These are phyloP conservation scores for Trypanosoma cruzi DNA, from an alignment of 208 protist species.

Conservation along the genomic window DNA sequence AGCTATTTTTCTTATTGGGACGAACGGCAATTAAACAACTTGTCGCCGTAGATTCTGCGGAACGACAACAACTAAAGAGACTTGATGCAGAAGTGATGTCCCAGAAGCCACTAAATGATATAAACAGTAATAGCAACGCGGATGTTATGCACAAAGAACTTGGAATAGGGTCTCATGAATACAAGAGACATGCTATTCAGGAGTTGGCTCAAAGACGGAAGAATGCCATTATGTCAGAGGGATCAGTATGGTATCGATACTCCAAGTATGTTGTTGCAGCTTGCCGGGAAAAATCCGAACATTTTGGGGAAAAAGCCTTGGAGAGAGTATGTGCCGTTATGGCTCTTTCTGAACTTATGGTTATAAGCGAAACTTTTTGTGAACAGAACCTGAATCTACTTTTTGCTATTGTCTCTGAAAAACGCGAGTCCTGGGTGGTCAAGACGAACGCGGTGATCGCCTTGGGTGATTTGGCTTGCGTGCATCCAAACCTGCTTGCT, in stretches of 20 bases:
- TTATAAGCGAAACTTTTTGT: constrained; percentile 81
- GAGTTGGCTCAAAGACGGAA: constrained; percentile 70
- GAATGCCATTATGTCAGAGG: constrained; percentile 65
- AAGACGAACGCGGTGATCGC: constrained; percentile 91
- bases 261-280: constrained; percentile 50
- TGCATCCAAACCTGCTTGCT: constrained; percentile 85
- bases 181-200: constrained; percentile 82
- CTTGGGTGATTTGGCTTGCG: constrained; percentile 87
- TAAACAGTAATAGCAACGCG: constrained; percentile 18
- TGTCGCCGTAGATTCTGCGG: constrained; percentile 75
- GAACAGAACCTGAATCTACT: constrained; percentile 71
- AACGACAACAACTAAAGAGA: constrained; percentile 76
- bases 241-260: constrained; percentile 74
- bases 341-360: constrained; percentile 85
- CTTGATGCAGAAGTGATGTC: constrained; percentile 31
- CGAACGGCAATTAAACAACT: constrained; percentile 87
- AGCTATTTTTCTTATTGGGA: constrained; percentile 78
- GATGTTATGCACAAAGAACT: constrained; percentile 91
- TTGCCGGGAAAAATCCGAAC: constrained; percentile 53
- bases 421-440: constrained; percentile 81
- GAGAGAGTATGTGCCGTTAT: constrained; percentile 86
- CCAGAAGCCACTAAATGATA: constrained; percentile 11
- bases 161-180: constrained; percentile 80
- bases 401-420: constrained; percentile 76
- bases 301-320: constrained; percentile 36